These are phyloP conservation scores for Sclerotinia nivalis DNA, from an alignment of 2,329 filamentous ascomycete genomes.

Conservation along the genomic window DNA sequence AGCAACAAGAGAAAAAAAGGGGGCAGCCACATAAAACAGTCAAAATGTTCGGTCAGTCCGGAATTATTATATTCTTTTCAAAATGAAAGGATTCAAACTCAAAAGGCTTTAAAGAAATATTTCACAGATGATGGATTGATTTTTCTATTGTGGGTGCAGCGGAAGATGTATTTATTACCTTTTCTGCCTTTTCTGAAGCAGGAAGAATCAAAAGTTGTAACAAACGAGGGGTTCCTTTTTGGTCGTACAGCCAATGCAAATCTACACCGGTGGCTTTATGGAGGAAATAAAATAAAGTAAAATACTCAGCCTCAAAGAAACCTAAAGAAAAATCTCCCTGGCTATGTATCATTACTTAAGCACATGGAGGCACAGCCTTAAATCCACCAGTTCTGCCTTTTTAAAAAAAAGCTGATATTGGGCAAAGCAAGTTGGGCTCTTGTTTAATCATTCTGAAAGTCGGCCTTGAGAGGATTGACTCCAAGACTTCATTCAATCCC, in stretches of 20 bases:
- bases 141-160: background rate
- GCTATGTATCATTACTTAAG: slow-evolving; percentile 8
- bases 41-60: slow-evolving; percentile 8
- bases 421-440: background rate
- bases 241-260: background rate
- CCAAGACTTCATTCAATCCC: slow-evolving; percentile 11
- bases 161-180: background rate
- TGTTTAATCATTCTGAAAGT: background rate
- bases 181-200: background rate
- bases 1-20: background rate
- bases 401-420: background rate
- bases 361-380: slow-evolving; percentile 14
- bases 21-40: slow-evolving; percentile 17
- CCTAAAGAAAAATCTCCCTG: background rate
- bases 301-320: slow-evolving; percentile 17
- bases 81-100: background rate
- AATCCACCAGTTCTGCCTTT: background rate
- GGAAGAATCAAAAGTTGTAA: background rate
- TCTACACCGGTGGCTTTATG: slow-evolving; percentile 11
- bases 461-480: slow-evolving; percentile 16
- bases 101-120: background rate
- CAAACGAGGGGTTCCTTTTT: background rate
- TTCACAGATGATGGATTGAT: background rate
- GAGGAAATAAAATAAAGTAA: background rate
- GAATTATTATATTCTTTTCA: background rate